These are phyloP conservation scores for Pseudozyma sp. DNA, from an alignment of 1,284 basidiomycete species.

Conservation along the genomic window DNA sequence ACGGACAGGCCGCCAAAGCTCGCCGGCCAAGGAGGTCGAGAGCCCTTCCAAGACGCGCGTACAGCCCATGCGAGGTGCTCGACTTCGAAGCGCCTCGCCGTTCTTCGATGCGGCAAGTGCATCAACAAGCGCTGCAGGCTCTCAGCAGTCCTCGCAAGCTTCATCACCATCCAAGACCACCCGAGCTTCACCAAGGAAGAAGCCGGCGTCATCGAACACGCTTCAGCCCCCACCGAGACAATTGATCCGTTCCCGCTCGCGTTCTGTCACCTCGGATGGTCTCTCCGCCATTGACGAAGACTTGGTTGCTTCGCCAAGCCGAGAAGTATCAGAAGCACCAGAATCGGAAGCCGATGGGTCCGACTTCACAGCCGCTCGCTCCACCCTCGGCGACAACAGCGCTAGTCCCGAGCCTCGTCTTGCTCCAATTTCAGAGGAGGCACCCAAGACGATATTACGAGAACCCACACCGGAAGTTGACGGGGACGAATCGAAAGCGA, in stretches of 20 bases:
- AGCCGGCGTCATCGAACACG: slow-evolving; percentile 17
- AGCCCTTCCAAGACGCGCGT: slow-evolving; percentile 44
- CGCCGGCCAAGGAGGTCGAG: slow-evolving; percentile 32
- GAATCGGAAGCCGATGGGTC: slow-evolving; percentile 13
- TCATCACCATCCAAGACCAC: slow-evolving; percentile 27
- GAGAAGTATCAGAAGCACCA: slow-evolving; percentile 6
- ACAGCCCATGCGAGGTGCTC: slow-evolving; percentile 45
- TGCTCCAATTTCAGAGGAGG: slow-evolving; percentile 21
- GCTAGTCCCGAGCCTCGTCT: slow-evolving; percentile 15
- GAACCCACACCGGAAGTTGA: neutral
- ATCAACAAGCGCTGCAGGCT: slow-evolving; percentile 16
- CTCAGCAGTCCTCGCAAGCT: slow-evolving; percentile 19
- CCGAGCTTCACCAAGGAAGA: slow-evolving; percentile 38
- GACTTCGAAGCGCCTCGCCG: slow-evolving; percentile 44
- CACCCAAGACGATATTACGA: neutral
- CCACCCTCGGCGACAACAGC: slow-evolving; percentile 3
- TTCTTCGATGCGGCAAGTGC: slow-evolving; percentile 31
- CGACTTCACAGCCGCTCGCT: neutral
- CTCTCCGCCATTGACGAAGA: slow-evolving; percentile 26
- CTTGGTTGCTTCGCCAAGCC: neutral
- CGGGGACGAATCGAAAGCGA: slow-evolving; percentile 7
- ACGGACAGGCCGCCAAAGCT: slow-evolving; percentile 42
- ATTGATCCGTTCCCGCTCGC: slow-evolving; percentile 45
- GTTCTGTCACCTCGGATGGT: slow-evolving; percentile 27
- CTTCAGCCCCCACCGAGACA: slow-evolving; percentile 25